Evolutionary conservation across 2,329 filamentous ascomycete species (phyloP), one percentile per base, ranked within the genome.

Genomic region (Thielaviopsis populi): DNA sequence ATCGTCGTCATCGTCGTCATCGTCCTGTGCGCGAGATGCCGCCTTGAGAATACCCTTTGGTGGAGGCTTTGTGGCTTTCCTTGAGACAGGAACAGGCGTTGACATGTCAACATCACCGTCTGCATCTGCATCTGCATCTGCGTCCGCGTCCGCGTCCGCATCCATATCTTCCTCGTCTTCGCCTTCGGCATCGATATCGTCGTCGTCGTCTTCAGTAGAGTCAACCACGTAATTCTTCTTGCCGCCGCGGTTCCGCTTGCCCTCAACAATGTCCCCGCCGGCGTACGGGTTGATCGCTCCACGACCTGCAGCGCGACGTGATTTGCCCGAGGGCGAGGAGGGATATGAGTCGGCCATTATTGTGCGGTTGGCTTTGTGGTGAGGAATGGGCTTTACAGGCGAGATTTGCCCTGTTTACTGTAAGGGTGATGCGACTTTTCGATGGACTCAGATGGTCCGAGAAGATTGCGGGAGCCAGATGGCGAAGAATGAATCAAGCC

Each of bases 151-250:
- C 2, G 75, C 76, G 17, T 75, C 75, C 13, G 75, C 75, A 8
- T 75, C 76, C 10, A 67, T 67, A 2, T 67, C 69, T 17, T 73
- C 71, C 19, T 74, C 71, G 15, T 71, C 70, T n/a, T 69, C 68
- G 17, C 68, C 67, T 62, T 72, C 70, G 3, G 70, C 70, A 40
- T 66, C 67, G 30, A 73, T 71, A 11, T 71, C 73, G 8, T 77
- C 77, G 2, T 76, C 76, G 27, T 77, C 76, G n/a, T 77, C 76
- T 43, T 75, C 76, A 63, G 77, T 78, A 43, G 79, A 81, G 67
- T 83, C 81, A 27, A 84, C 79, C 42, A 83, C 79, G 63, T 84
- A 84, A 68, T 77, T 83, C 73, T 83, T 83, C 73, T 82, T 81
- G 19, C 75, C 76, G 5, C 78, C 79, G 8, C 80, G 77, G 65